Percentiles rank a stretch among this genome's conserved stretches.
These are phyloP conservation scores for Linum tenue DNA, from an alignment of 345 rosid species.

Conservation along the genomic window DNA sequence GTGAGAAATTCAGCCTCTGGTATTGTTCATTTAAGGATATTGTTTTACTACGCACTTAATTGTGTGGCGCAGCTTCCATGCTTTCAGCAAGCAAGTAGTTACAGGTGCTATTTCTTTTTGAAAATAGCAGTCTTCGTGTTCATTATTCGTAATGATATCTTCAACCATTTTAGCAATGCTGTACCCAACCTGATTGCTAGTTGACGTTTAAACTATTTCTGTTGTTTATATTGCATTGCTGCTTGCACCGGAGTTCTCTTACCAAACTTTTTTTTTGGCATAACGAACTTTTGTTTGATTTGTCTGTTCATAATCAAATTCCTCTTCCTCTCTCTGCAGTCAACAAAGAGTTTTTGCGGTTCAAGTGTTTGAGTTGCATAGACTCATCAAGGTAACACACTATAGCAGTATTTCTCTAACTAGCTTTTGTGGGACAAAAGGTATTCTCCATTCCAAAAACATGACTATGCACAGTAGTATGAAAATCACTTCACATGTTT, in stretches of 20 bases:
- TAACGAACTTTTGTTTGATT: not conserved
- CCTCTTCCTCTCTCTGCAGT: slow-evolving; percentile 45
- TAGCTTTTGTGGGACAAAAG: slow-evolving; percentile 10
- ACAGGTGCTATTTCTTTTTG: not conserved
- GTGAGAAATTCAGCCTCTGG: not conserved
- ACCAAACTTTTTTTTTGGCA: not conserved
- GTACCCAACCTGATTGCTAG: slow-evolving; percentile 4
- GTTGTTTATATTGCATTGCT: slow-evolving; percentile 1
- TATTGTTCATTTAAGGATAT: not conserved
- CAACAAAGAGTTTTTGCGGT: slow-evolving; percentile 88
- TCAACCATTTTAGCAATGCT: not conserved
- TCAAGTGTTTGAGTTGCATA: slow-evolving; percentile 89
- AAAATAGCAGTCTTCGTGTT: not conserved
- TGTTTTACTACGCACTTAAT: no score
- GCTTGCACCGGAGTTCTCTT: not conserved
- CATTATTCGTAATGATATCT: not conserved
- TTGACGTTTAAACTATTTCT: slow-evolving; percentile 11
- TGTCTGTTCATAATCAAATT: slow-evolving; percentile 24
- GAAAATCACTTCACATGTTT: not conserved
- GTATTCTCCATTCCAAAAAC: not conserved
- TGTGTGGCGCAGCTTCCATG: no score
- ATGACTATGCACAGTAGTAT: not conserved
- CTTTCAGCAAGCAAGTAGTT: no score
- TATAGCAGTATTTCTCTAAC: slow-evolving; percentile 1
- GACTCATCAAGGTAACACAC: slow-evolving; percentile 68